Conservation (phyloP, 306 rosid species). For the Acacia crassicarpa region DNA sequence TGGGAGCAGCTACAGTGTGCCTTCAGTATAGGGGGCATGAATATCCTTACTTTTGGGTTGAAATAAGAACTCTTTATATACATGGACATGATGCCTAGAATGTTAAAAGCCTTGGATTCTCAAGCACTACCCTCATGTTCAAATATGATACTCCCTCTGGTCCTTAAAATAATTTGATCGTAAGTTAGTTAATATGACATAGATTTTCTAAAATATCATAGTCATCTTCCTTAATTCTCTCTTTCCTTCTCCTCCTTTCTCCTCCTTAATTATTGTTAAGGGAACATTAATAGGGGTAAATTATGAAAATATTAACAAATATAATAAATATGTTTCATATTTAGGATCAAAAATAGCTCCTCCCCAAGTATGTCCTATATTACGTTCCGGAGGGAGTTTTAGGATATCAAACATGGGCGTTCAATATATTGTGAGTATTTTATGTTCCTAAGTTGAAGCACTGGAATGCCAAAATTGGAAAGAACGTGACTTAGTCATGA, state of each 20-base stretch:
- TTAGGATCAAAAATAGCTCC: too few species aligned
- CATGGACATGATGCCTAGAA: constrained; percentile 5
- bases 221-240: too few species aligned
- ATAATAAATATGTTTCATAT: too few species aligned
- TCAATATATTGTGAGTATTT: neutral
- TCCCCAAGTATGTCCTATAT: too few species aligned
- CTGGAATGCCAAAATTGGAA: neutral
- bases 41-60: neutral
- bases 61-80: neutral
- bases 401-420: neutral
- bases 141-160: neutral
- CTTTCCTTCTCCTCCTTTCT: too few species aligned
- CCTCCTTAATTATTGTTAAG: too few species aligned
- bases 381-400: too few species aligned
- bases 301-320: too few species aligned
- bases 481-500: neutral
- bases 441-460: constrained; percentile 4
- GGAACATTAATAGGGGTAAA: too few species aligned
- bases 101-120: constrained; percentile 2
- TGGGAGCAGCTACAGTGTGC: neutral
- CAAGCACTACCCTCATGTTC: constrained; percentile 7
- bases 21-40: neutral
- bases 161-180: too few species aligned
- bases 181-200: too few species aligned
- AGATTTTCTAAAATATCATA: too few species aligned